Evolutionary conservation across 257 asterid species (phyloP).

Genomic region (Solanum paucissectum): DNA sequence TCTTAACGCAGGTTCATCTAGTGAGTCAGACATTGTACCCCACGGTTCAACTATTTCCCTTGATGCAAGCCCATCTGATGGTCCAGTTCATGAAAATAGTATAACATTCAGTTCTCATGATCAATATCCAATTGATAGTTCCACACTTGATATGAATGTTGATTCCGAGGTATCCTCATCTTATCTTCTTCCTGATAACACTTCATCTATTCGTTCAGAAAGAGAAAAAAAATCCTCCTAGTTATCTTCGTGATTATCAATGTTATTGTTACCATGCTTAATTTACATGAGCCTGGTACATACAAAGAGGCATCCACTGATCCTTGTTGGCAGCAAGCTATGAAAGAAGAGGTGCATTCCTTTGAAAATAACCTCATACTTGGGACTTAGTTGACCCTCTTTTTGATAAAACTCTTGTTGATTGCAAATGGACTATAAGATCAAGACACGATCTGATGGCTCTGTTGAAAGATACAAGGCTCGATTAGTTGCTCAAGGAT

Average conservation of each 20-base stretch:
- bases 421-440: not conserved
- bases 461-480: not conserved
- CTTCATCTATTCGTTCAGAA: too few species aligned
- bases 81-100: not conserved
- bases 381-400: too few species aligned
- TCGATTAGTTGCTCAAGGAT: not conserved
- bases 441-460: not conserved
- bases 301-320: too few species aligned
- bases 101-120: too few species aligned
- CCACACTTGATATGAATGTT: not conserved
- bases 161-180: too few species aligned
- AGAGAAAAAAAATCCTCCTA: not conserved
- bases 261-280: too few species aligned
- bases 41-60: not conserved
- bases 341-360: too few species aligned
- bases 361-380: too few species aligned
- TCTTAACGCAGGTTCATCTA: not conserved
- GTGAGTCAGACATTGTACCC: not conserved
- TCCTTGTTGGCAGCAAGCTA: too few species aligned
- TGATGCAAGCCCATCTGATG: not conserved
- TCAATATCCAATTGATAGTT: not conserved
- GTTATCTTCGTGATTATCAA: not conserved
- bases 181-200: too few species aligned
- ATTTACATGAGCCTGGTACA: too few species aligned
- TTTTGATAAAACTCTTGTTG: too few species aligned